Evolutionary conservation across 805 yeast species (phyloP).

Genomic region (Debaryomyces maramus): DNA sequence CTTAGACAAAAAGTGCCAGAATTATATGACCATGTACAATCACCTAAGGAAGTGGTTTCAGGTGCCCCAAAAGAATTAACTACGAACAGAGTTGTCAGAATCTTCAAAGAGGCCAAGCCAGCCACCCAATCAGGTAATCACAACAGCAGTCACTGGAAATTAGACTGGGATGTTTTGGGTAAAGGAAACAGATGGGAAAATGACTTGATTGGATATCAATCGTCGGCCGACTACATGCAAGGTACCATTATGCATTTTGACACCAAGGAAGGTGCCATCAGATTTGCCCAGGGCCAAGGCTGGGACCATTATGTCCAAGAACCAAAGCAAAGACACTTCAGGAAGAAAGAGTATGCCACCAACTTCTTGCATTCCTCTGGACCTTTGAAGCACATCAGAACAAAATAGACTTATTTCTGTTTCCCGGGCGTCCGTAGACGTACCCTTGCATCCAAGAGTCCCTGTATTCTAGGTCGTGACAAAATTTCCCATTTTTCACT

Average conservation of each 20-base stretch:
- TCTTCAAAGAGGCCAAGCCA: slow-evolving; percentile 71
- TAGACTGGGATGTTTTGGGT: slow-evolving; percentile 81
- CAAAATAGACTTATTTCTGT: too few species aligned
- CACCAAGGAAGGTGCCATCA: slow-evolving; percentile 71
- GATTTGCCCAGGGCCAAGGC: slow-evolving; percentile 80
- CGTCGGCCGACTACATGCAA: slow-evolving; percentile 78
- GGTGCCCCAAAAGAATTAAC: slow-evolving; percentile 76
- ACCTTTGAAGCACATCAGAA: slow-evolving; percentile 76
- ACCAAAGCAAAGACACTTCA: slow-evolving; percentile 72
- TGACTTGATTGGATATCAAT: slow-evolving; percentile 83
- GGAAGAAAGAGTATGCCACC: slow-evolving; percentile 70
- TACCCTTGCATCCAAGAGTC: too few species aligned
- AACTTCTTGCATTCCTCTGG: slow-evolving; percentile 71
- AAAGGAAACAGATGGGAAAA: slow-evolving; percentile 87
- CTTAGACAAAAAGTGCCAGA: slow-evolving; percentile 25
- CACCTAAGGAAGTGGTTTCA: slow-evolving; percentile 58
- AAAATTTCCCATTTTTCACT: too few species aligned
- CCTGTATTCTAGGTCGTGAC: too few species aligned
- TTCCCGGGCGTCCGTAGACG: too few species aligned
- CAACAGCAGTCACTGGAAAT: slow-evolving; percentile 61
- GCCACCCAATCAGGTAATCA: slow-evolving; percentile 77
- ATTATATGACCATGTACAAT: slow-evolving; percentile 19
- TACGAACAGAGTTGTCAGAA: slow-evolving; percentile 67
- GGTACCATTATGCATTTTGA: slow-evolving; percentile 75
- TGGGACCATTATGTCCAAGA: slow-evolving; percentile 84